These are phyloP conservation scores for Penicillium paradoxum DNA, from an alignment of 495 filamentous ascomycete species.

Conservation along the genomic window DNA sequence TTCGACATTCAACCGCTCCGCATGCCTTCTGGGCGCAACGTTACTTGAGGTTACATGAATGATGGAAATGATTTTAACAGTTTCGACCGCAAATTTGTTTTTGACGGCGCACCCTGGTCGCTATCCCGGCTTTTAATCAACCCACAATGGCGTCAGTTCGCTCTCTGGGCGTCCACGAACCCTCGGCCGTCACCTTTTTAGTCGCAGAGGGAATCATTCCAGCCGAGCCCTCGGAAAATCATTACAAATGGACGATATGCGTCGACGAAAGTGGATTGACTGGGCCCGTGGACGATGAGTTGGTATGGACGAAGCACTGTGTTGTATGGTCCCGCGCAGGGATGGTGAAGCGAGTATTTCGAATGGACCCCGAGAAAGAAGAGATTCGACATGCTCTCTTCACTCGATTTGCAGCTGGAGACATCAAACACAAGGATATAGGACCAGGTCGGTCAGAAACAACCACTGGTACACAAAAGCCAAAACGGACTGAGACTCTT, in stretches of 20 bases:
- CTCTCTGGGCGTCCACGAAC: conserved; percentile 84
- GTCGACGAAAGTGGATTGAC: conserved; percentile 40
- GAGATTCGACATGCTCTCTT: conserved; percentile 77
- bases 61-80: conserved; percentile 17
- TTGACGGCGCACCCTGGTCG: conserved; percentile 18
- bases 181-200: conserved; percentile 75
- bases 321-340: conserved; percentile 91
- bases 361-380: conserved; percentile 81
- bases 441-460: background rate
- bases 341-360: conserved; percentile 80
- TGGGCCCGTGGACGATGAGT: conserved; percentile 64
- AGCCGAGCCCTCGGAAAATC: conserved; percentile 56
- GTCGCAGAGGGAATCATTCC: conserved; percentile 76
- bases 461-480: background rate
- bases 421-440: conserved; percentile 15
- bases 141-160: conserved; percentile 75
- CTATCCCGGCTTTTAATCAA: conserved; percentile 21
- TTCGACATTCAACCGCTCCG: conserved; percentile 12
- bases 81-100: conserved; percentile 14
- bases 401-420: conserved; percentile 65
- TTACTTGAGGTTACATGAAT: conserved; percentile 1
- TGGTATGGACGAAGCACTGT: conserved; percentile 74
- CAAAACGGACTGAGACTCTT: conserved; percentile 9
- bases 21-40: conserved; percentile 9
- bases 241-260: conserved; percentile 66